phyloP scores from a whole-genome alignment of 176 grass and related monocot genomes.

The Leersia perrieri region DNA sequence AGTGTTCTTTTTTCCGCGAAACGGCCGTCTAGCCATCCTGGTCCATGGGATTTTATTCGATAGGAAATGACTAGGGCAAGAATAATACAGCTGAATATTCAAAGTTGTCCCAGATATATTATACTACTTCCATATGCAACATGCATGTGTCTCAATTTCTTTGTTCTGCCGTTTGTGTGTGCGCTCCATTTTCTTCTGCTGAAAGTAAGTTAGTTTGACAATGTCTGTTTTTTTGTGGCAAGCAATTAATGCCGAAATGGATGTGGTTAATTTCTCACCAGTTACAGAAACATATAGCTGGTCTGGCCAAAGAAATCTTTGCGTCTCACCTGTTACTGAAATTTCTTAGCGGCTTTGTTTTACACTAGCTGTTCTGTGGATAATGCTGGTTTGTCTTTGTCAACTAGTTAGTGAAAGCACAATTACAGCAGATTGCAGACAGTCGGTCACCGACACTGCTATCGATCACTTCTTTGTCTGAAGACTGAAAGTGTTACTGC shows the following conservation, averaged over 20 bases:
- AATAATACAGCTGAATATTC: slow-evolving; percentile 17
- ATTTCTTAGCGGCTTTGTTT: slow-evolving; percentile 16
- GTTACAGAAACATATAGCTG: not conserved
- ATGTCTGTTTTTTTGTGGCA: not conserved
- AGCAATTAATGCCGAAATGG: not conserved
- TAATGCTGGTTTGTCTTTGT: slow-evolving; percentile 8
- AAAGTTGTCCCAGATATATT: not conserved
- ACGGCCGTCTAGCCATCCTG: not conserved
- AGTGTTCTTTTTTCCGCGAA: not conserved
- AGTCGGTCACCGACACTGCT: not conserved
- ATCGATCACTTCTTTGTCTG: not conserved
- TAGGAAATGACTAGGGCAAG: slow-evolving; percentile 6
- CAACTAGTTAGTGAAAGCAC: slow-evolving; percentile 9
- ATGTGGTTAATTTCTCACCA: slow-evolving; percentile 13
- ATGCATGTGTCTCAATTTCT: not conserved
- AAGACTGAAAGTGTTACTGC: not conserved
- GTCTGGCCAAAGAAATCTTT: slow-evolving; percentile 19
- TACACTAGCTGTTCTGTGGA: not conserved
- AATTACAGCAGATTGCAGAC: not conserved
- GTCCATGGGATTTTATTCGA: not conserved
- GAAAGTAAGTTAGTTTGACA: not conserved
- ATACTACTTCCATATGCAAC: not conserved
- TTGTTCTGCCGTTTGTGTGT: not conserved
- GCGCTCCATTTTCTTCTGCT: not conserved
- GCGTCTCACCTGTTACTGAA: not conserved